Evolutionary conservation across 352 stramenopile species (phyloP), one percentile per base, ranked within the genome.

Genomic region (Phytophthora europaea): DNA sequence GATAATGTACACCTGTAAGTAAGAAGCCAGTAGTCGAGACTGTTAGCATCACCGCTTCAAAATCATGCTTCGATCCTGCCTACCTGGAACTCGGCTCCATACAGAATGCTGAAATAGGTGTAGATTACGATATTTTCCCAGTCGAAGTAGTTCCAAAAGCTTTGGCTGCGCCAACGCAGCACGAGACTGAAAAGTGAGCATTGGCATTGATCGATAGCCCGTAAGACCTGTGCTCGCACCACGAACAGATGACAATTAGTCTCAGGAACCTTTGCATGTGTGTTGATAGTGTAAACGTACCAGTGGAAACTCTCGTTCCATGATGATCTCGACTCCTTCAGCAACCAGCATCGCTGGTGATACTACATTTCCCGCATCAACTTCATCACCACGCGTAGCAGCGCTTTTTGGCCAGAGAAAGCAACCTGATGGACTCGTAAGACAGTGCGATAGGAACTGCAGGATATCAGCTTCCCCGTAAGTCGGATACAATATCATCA

Each of bases 91-190:
- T 93, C 86, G 15, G 63, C 59, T 1, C 86, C 86, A 31, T 92
- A 87, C 0, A 92, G 66, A n/a, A 86, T 67, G 20, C 59, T 84
- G 51, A 93, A 72, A 61, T 89, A 88, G 10, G 83, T 50, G 48
- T 82, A 84, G 18, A 87, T 48, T 2, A 89, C 70, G 23, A 92
- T 75, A 47, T 83, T 86, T 61, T 83, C 79, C 86, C 86, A 92
- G 57, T 88, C 78, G 9, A 93, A 80, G 23, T 89, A 90, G 60
- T 92, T 93, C 84, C 84, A 93, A 64, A 91, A 91, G 51, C 68
- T 79, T 60, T 93, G 86, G 10, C 61, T 65, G 7, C 88, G 71
- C 86, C 86, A 93, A 7, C 83, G 78, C 16, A 80, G 33, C 26
- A 88, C 70, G 4, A 93, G 65, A 16, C 71, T 73, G 15, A 83